These are phyloP conservation scores for Leishmania major DNA, from an alignment of 208 protist species.

Conservation along the genomic window DNA sequence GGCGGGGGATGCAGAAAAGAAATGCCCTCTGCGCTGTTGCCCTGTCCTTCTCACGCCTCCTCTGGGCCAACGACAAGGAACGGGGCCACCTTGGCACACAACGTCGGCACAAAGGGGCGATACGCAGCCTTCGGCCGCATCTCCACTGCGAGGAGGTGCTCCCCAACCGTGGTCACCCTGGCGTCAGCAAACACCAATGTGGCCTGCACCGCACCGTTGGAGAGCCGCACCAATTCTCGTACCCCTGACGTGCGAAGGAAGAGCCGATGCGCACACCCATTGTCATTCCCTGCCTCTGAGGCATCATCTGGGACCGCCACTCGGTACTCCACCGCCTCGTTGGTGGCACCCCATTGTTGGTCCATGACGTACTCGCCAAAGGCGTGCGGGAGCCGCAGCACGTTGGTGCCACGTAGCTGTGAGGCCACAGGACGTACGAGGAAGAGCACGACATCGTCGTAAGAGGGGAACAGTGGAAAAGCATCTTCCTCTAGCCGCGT, in stretches of 20 bases:
- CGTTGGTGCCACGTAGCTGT: conserved; percentile 35
- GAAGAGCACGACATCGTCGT: conserved; percentile 43
- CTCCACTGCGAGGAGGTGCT: conserved; percentile 75
- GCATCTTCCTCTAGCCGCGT: not conserved
- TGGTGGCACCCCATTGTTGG: not conserved
- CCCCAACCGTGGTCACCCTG: conserved; percentile 42
- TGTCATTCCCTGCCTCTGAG: not conserved
- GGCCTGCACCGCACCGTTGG: not conserved
- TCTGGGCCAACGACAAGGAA: conserved; percentile 59
- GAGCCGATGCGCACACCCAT: not conserved
- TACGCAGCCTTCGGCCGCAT: conserved; percentile 42
- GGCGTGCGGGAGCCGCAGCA: conserved; percentile 22
- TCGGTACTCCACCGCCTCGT: not conserved
- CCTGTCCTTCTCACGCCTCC: conserved; percentile 9
- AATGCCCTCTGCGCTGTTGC: not conserved
- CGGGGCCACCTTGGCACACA: conserved; percentile 58
- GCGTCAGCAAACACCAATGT: conserved; percentile 44
- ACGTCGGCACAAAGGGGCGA: conserved; percentile 57
- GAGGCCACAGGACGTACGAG: conserved; percentile 49
- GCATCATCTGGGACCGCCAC: not conserved
- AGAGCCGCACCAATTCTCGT: not conserved
- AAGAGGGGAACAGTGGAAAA: conserved; percentile 40
- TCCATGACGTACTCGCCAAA: not conserved
- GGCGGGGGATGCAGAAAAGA: not conserved
- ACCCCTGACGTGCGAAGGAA: not conserved